phyloP scores from a whole-genome alignment of 2,329 filamentous ascomycete species.

The Hymenoscyphus fructigenus region DNA sequence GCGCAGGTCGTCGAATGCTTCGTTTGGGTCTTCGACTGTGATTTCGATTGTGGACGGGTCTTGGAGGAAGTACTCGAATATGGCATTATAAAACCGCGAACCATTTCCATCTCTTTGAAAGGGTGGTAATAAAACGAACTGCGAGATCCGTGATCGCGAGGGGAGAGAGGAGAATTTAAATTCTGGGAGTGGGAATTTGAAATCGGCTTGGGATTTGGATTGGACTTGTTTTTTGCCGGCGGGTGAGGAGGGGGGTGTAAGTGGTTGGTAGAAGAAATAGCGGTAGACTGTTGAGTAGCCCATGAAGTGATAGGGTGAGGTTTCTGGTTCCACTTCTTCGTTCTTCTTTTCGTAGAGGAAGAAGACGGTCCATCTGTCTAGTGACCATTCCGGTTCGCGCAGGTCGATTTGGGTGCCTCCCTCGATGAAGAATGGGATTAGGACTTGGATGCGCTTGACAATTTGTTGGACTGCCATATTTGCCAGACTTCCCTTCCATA shows the following conservation, averaged over 20 bases:
- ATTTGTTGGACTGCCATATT: constrained; percentile 70
- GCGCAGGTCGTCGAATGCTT: constrained; percentile 77
- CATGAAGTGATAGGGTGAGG: constrained; percentile 71
- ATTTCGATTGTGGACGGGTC: constrained; percentile 70
- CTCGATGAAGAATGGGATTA: constrained; percentile 87
- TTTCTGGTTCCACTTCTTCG: constrained; percentile 41
- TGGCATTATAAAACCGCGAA: constrained; percentile 73
- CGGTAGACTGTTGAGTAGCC: constrained; percentile 91
- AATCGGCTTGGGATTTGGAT: constrained; percentile 33
- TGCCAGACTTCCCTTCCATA: constrained; percentile 77
- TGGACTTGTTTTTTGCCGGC: constrained; percentile 36
- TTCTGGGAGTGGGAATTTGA: constrained; percentile 40
- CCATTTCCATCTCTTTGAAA: constrained; percentile 83
- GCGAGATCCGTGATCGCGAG: constrained; percentile 81
- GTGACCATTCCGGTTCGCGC: constrained; percentile 69
- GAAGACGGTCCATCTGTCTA: constrained; percentile 89
- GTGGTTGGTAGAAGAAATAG: constrained; percentile 66
- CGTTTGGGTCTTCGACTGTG: constrained; percentile 91
- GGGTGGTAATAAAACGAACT: constrained; percentile 87
- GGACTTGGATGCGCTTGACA: constrained; percentile 77
- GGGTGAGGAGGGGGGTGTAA: constrained; percentile 45
- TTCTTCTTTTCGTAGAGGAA: constrained; percentile 72
- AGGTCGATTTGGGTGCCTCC: constrained; percentile 75
- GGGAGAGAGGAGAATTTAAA: constrained; percentile 59
- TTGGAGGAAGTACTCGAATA: constrained; percentile 68